These are phyloP conservation scores for Galerina marginata DNA, from an alignment of 768 basidiomycete species.

Conservation along the genomic window DNA sequence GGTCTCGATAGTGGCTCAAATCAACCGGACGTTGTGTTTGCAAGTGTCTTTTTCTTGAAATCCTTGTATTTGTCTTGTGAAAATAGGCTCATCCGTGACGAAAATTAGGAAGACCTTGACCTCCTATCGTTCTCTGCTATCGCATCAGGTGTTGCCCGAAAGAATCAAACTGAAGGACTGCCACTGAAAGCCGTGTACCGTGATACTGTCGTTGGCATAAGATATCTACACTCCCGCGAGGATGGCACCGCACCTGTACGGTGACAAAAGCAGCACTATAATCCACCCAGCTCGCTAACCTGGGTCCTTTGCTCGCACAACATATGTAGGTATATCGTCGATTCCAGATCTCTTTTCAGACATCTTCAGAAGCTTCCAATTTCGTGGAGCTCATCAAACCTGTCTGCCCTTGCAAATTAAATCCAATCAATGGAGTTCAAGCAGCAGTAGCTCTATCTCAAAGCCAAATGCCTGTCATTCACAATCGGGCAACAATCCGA, in stretches of 20 bases:
- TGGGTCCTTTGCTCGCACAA: neutral
- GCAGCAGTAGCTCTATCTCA: neutral
- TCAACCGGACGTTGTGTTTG: conserved; percentile 68
- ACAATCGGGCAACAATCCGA: conserved; percentile 1
- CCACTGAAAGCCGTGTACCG: conserved; percentile 86
- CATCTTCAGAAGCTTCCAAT: conserved; percentile 50
- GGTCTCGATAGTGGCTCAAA: conserved; percentile 42
- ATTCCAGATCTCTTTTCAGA: conserved; percentile 75
- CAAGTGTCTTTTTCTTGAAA: conserved; percentile 41
- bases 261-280: neutral
- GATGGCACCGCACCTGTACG: conserved; percentile 14
- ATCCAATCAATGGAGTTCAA: conserved; percentile 31
- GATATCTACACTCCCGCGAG: conserved; percentile 65
- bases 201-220: conserved; percentile 73
- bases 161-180: conserved; percentile 53
- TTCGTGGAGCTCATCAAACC: conserved; percentile 67
- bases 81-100: conserved; percentile 2
- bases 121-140: conserved; percentile 68
- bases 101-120: conserved; percentile 75
- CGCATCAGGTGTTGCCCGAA: conserved; percentile 32
- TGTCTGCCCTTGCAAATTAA: conserved; percentile 79
- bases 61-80: neutral
- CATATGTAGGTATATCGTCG: conserved; percentile 68
- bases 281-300: neutral
- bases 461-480: neutral